phyloP scores from a whole-genome alignment of 495 filamentous ascomycete species.

The Thermothielavioides terrestris region DNA sequence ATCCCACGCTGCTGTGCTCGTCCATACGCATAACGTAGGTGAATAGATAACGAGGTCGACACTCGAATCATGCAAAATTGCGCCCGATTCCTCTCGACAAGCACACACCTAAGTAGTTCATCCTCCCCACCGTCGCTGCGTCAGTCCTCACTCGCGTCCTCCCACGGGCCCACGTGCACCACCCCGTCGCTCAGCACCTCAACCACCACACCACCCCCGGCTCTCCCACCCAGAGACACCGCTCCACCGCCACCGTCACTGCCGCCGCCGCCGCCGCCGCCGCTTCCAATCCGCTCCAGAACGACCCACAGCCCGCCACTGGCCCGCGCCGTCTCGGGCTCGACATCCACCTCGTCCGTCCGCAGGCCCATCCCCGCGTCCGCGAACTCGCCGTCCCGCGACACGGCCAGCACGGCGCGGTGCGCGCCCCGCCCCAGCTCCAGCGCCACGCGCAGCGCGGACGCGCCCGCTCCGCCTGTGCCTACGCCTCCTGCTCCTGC shows the following conservation, averaged over 20 bases:
- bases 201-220: conserved; percentile 54
- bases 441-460: conserved; percentile 53
- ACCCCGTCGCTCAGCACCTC: conserved; percentile 60
- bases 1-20: too few relatives aligned
- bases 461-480: conserved; percentile 16
- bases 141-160: conserved; percentile 30
- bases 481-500: too few relatives aligned
- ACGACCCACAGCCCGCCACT: conserved; percentile 64
- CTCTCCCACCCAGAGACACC: too few relatives aligned
- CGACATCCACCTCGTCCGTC: conserved; percentile 62
- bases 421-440: conserved; percentile 58
- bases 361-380: conserved; percentile 61
- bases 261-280: conserved; percentile 29
- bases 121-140: background rate
- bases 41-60: too few relatives aligned
- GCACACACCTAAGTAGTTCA: background rate
- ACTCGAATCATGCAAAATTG: too few relatives aligned
- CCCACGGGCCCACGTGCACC: conserved; percentile 52
- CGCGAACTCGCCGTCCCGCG: conserved; percentile 53
- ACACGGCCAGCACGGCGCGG: conserved; percentile 49
- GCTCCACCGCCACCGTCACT: conserved; percentile 34
- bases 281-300: conserved; percentile 58
- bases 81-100: too few relatives aligned
- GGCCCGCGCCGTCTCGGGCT: conserved; percentile 40
- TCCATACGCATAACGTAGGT: too few relatives aligned